Evolutionary conservation across 2,329 filamentous ascomycete species (phyloP).

Genomic region (Reticulascus tulasneorum): DNA sequence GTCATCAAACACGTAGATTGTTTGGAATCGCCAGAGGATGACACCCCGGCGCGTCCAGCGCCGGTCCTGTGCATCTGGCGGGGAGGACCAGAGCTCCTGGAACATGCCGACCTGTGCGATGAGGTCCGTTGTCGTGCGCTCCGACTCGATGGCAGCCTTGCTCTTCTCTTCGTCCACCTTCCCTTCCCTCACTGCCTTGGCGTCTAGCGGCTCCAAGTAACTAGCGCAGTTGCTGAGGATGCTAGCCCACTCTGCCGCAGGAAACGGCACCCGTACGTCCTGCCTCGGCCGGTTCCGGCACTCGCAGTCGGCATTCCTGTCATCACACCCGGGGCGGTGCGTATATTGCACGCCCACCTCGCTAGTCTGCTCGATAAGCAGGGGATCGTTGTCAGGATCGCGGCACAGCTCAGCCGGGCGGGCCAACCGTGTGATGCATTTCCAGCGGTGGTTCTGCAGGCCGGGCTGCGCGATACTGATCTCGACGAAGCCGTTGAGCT

Average conservation of each 20-base stretch:
- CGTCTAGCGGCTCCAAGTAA: constrained; percentile 31
- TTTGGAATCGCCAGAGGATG: constrained; percentile 61
- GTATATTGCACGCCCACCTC: constrained; percentile 44
- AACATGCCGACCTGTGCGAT: constrained; percentile 62
- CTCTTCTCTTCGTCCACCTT: constrained; percentile 18
- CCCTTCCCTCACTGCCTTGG: constrained; percentile 18
- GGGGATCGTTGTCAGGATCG: constrained; percentile 33
- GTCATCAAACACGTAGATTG: constrained; percentile 41
- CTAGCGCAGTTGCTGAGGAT: constrained; percentile 54
- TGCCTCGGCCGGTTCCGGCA: constrained; percentile 44
- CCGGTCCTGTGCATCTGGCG: constrained; percentile 33
- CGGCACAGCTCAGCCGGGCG: constrained; percentile 52
- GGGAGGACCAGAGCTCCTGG: constrained; percentile 59
- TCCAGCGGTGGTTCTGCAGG: constrained; percentile 56
- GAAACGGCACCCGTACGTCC: constrained; percentile 54
- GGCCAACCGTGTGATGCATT: constrained; percentile 54
- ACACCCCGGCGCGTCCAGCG: constrained; percentile 55
- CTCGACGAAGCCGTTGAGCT: constrained; percentile 57
- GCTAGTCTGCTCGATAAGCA: constrained; percentile 43
- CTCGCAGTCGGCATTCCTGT: constrained; percentile 43
- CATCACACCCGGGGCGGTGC: constrained; percentile 50
- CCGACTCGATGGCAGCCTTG: constrained; percentile 15
- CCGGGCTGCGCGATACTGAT: constrained; percentile 51
- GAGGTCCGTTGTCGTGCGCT: constrained; percentile 38
- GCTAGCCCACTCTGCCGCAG: constrained; percentile 54